Evolutionary conservation across 2,329 filamentous ascomycete genomes (phyloP), one percentile per base, ranked within the genome.

Genomic region (Pseudogymnoascus sp.): DNA sequence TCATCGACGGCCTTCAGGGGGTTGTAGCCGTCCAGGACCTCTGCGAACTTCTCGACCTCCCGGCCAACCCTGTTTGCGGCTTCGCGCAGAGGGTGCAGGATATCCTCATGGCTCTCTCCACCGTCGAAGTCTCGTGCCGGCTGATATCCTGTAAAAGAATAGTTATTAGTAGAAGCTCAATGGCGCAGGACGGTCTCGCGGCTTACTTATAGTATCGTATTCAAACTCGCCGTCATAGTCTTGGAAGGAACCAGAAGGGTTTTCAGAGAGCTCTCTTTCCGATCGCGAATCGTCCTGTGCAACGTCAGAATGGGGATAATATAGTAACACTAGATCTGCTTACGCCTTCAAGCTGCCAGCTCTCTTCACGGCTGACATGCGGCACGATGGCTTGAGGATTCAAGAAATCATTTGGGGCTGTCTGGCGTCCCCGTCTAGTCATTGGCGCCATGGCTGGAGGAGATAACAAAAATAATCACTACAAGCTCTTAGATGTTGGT

Each of bases 41-140:
- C 88, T 38, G 93, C 92, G 72, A 97, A 97, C 50, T 86, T 82
- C 76, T 96, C 91, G 64, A 96, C 90, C 75, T 96, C 91, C 66
- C 87, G 85, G 61, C 89, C 89, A 33, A 90, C 86, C 47, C 84
- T 82, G 68, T 90, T 84, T 65, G 85, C 86, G 68, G 86, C 85
- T 67, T 83, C 80, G 72, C 84, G 84, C 67, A 89, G 76, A 16
- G 84, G 84, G 68, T 84, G 81, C 31, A 87, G 74, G 33, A 81
- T 75, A 66, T 79, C 78, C 24, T 78, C 76, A 14, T 76, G 75
- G 35, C 78, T 79, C 62, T 78, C 68, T 3, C 70, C 64, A 16
- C 61, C 76, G 40, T 77, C 71, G 33, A 71, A 65, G 61, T 68
- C 68, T 11, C 68, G 64, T 63, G 65, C 66, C n/a, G 67, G 70